A percentile compares a stretch with the other conserved stretches of the same genome.
phyloP scores from a whole-genome alignment of 306 rosid genomes.

The Oxytropis ochrocephala region DNA sequence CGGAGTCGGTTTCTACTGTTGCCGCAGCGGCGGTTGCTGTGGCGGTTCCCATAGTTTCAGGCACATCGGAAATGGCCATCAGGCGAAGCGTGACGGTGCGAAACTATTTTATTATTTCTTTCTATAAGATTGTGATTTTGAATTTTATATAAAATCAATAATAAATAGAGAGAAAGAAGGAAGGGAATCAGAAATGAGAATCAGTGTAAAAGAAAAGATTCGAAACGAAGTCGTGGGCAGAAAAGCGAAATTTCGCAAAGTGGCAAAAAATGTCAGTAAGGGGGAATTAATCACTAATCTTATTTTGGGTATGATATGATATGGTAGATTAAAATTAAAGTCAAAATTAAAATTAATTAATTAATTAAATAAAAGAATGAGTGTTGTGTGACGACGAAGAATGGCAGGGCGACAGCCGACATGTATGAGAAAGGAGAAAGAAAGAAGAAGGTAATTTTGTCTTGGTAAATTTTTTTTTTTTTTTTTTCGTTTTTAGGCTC shows the following conservation, averaged over 20 bases:
- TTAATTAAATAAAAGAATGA: neutral
- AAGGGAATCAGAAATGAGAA: neutral
- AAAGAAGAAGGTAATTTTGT: no score
- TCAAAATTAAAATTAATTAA: no score
- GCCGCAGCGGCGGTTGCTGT: conserved; percentile 1
- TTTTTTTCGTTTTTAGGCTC: neutral
- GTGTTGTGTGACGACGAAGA: neutral
- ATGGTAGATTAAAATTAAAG: neutral
- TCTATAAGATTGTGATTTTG: neutral
- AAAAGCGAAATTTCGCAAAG: neutral
- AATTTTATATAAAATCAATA: neutral
- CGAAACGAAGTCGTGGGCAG: conserved; percentile 7
- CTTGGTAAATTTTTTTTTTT: neutral
- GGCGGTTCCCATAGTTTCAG: conserved; percentile 27
- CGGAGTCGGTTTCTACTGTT: conserved; percentile 26
- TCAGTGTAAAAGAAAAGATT: neutral
- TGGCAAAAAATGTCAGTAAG: neutral
- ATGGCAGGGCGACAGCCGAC: no score
- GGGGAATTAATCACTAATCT: neutral
- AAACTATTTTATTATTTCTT: neutral
- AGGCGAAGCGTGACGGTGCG: neutral
- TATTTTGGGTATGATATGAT: neutral
- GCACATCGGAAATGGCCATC: conserved; percentile 60
- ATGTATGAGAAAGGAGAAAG: neutral
- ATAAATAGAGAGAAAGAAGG: neutral